phyloP scores from a whole-genome alignment of 2,329 filamentous ascomycete genomes.

The Hymenoscyphus linearis region DNA sequence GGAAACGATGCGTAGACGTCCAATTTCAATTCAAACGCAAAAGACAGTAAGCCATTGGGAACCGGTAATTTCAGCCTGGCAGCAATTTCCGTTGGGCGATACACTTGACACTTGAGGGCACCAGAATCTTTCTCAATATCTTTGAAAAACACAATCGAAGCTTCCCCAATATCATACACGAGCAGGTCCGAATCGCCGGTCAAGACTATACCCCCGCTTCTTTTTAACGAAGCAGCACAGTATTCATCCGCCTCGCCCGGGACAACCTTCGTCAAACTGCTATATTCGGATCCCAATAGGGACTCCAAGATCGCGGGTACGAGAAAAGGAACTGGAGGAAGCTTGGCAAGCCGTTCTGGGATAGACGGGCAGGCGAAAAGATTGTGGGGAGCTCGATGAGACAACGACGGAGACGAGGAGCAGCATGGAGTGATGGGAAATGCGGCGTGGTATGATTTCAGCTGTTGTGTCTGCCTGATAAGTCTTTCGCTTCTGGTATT shows the following conservation, averaged over 20 bases:
- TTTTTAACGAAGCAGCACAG: conserved; percentile 62
- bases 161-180: conserved; percentile 63
- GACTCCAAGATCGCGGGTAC: conserved; percentile 73
- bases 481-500: conserved; percentile 25
- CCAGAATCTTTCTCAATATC: conserved; percentile 42
- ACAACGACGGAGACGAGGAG: conserved; percentile 7
- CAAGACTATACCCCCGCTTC: conserved; percentile 52
- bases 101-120: conserved; percentile 27
- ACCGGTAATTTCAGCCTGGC: conserved; percentile 38
- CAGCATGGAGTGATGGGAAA: conserved; percentile 18
- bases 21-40: conserved; percentile 31
- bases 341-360: conserved; percentile 24
- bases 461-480: conserved; percentile 20
- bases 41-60: conserved; percentile 35
- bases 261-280: conserved; percentile 50
- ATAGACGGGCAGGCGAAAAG: conserved; percentile 22
- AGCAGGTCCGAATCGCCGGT: conserved; percentile 87
- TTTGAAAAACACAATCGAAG: conserved; percentile 62
- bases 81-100: conserved; percentile 40
- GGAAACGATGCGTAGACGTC: conserved; percentile 24
- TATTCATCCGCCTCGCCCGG: conserved; percentile 81
- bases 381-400: conserved; percentile 7
- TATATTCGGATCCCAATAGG: conserved; percentile 46
- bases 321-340: conserved; percentile 57
- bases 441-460: conserved; percentile 23